Evolutionary conservation across 805 yeast species (phyloP).

Genomic region (Metschnikowia vanudenii): DNA sequence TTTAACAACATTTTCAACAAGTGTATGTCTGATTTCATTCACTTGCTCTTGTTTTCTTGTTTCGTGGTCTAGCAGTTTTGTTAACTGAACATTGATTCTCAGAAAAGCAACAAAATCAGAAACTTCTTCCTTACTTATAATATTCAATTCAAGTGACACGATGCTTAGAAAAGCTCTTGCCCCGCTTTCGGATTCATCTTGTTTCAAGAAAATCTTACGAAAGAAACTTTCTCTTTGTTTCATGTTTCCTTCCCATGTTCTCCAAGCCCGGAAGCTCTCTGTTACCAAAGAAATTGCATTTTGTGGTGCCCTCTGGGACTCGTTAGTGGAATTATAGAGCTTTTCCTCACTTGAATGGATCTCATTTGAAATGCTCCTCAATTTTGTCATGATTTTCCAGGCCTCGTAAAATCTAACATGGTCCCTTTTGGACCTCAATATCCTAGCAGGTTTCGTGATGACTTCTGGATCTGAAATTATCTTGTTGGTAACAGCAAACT

Average conservation of each 20-base stretch:
- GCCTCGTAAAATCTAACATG: conserved; percentile 81
- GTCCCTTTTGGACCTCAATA: conserved; percentile 64
- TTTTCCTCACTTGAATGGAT: neutral
- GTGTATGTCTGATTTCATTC: neutral
- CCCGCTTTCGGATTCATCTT: neutral
- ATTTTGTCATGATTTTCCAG: conserved; percentile 81
- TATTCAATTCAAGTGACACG: conserved; percentile 1
- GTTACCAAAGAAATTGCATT: conserved; percentile 56
- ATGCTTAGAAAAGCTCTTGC: conserved; percentile 1
- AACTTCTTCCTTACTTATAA: neutral
- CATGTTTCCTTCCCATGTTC: conserved; percentile 85
- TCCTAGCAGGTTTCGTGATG: conserved; percentile 82
- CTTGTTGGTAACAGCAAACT: conserved; percentile 38
- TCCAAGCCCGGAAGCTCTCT: conserved; percentile 70
- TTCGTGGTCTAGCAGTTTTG: neutral
- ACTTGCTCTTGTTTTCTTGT: neutral
- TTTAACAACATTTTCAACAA: conserved; percentile 4
- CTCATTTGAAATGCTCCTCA: conserved; percentile 64
- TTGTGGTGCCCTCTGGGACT: conserved; percentile 45
- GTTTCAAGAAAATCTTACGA: conserved; percentile 18
- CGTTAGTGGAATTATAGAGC: conserved; percentile 10
- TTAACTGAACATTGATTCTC: conserved; percentile 2
- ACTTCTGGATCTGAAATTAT: conserved; percentile 86
- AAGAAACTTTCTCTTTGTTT: conserved; percentile 58
- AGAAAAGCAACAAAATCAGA: conserved; percentile 2